Conservation (phyloP, 768 basidiomycete species). For the Amanita rimosa region DNA sequence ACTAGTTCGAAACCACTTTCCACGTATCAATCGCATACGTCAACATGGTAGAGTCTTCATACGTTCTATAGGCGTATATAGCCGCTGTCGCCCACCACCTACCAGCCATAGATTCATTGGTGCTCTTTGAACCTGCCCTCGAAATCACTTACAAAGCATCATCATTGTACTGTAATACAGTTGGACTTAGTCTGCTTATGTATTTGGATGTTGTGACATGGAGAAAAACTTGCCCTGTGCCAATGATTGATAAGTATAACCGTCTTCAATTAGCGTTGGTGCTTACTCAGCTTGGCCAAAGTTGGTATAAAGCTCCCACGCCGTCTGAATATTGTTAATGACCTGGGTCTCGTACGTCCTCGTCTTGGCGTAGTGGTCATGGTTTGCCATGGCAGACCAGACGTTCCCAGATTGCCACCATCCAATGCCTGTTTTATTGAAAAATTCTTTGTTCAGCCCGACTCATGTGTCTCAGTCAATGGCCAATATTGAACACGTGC, state of each 20-base stretch:
- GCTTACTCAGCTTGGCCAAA: not conserved
- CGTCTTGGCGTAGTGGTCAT: slow-evolving; percentile 27
- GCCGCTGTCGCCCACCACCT: slow-evolving; percentile 49
- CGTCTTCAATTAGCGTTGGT: too few relatives aligned
- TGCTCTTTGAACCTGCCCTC: slow-evolving; percentile 16
- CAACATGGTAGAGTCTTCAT: slow-evolving; percentile 29
- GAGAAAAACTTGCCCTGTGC: not conserved
- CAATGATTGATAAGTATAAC: not conserved
- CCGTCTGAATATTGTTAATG: slow-evolving; percentile 8
- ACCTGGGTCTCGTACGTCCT: slow-evolving; percentile 26
- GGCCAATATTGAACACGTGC: too few relatives aligned
- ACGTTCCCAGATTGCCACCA: slow-evolving; percentile 46
- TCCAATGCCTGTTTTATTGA: slow-evolving; percentile 27
- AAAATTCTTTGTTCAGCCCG: not conserved
- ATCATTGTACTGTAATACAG: not conserved
- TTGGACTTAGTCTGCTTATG: not conserved
- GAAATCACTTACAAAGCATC: not conserved
- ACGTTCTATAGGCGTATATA: slow-evolving; percentile 36
- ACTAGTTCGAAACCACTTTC: slow-evolving; percentile 37
- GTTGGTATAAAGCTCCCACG: not conserved
- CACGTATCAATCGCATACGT: slow-evolving; percentile 35
- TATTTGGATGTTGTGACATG: too few relatives aligned
- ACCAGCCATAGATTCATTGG: not conserved
- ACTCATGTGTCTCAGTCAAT: not conserved
- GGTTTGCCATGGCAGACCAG: slow-evolving; percentile 38